Evolutionary conservation across 108 stramenopile genomes (phyloP).

Genomic region (Mayamaea pseudoterrestris): DNA sequence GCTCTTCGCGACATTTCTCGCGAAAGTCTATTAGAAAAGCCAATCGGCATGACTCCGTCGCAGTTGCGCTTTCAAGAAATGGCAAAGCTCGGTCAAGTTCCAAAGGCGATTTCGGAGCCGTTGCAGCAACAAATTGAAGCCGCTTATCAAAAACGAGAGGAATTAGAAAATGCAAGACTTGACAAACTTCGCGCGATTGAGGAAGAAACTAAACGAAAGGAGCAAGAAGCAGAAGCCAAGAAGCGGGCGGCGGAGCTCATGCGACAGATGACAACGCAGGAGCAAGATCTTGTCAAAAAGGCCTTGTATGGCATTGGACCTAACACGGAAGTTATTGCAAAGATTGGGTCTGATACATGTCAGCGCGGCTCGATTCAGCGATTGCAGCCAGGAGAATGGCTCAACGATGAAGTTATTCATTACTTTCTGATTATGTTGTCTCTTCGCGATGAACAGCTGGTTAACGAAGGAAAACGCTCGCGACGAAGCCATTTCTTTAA

Average conservation of each 20-base stretch:
- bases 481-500: constrained; percentile 86
- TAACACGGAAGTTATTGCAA: constrained; percentile 36
- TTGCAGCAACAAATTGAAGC: too few species aligned
- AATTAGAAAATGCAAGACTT: neutral
- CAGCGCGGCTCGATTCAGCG: constrained; percentile 47
- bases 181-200: constrained; percentile 21
- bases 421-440: constrained; percentile 83
- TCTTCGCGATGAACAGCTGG: constrained; percentile 67
- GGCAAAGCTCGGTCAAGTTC: too few species aligned
- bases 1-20: too few species aligned
- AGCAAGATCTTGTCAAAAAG: constrained; percentile 31
- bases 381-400: constrained; percentile 73
- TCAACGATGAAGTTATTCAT: constrained; percentile 96
- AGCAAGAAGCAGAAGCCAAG: constrained; percentile 34
- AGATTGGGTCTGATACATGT: constrained; percentile 54
- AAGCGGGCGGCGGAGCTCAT: constrained; percentile 39
- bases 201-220: constrained; percentile 17
- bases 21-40: too few species aligned
- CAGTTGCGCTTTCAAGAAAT: too few species aligned
- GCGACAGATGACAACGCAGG: constrained; percentile 50
- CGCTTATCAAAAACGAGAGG: neutral
- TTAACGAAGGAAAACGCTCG: constrained; percentile 34
- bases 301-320: constrained; percentile 44
- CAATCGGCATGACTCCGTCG: too few species aligned
- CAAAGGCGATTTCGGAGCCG: too few species aligned